These are phyloP conservation scores for Penicillium sp. DNA, from an alignment of 2,329 filamentous ascomycete species.

Conservation along the genomic window DNA sequence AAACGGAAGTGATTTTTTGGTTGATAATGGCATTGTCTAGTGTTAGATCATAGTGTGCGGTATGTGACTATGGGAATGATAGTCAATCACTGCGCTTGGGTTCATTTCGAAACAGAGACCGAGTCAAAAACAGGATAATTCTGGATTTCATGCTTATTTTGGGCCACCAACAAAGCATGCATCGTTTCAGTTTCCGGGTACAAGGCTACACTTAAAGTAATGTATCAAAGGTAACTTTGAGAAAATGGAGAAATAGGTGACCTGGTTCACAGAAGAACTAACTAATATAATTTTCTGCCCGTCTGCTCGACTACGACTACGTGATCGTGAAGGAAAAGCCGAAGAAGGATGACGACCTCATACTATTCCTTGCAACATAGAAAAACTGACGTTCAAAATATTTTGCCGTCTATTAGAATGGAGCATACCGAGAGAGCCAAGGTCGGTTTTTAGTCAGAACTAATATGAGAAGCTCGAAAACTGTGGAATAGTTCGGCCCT, in stretches of 20 bases:
- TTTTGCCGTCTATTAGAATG: background rate
- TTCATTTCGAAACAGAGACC: background rate
- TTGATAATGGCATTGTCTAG: background rate
- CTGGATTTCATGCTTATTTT: background rate
- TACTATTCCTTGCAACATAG: background rate
- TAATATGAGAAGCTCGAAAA: background rate
- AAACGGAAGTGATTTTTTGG: background rate
- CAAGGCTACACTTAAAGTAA: no score
- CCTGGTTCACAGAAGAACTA: no score
- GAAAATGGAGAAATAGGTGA: background rate
- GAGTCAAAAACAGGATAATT: background rate
- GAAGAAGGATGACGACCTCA: background rate
- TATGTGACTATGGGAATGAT: no score
- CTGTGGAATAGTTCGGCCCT: background rate
- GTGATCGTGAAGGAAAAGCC: background rate
- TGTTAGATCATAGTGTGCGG: no score
- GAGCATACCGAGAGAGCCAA: background rate
- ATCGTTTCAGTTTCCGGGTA: no score
- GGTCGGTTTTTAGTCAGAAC: background rate
- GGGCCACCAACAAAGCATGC: no score
- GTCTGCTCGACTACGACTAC: background rate
- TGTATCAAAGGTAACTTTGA: background rate
- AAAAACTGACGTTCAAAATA: background rate
- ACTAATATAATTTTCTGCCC: no score
- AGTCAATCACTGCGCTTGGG: background rate